Evolutionary conservation across 225 moss, liverwort and hornwort species (phyloP).

Genomic region (Thuidium tamariscinum): DNA sequence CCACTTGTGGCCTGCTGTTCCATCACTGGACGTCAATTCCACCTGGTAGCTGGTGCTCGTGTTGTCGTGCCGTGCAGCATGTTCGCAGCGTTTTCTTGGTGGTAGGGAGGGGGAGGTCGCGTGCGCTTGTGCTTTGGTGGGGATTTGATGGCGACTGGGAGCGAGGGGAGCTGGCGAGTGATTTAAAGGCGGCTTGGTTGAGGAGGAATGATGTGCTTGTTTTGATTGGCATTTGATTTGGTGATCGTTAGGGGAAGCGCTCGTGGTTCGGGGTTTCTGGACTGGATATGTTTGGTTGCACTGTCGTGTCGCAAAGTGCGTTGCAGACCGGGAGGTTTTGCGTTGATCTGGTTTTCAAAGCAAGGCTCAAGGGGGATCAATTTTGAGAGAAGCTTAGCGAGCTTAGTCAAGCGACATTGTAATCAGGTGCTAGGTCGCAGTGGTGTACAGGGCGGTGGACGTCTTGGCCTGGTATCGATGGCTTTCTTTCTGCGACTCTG

Average conservation of each 20-base stretch:
- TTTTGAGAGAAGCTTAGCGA: not conserved
- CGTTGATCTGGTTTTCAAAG: constrained; percentile 1
- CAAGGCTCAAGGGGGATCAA: not conserved
- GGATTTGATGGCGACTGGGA: not conserved
- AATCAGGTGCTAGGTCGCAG: not conserved
- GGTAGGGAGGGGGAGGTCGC: not conserved
- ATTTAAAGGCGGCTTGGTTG: not conserved
- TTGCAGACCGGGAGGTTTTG: not conserved
- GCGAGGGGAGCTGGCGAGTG: not conserved
- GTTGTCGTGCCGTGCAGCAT: not conserved
- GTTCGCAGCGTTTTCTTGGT: not conserved
- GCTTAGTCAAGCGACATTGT: not conserved
- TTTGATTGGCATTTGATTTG: not conserved
- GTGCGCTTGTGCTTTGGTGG: not conserved
- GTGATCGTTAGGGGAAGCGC: not conserved
- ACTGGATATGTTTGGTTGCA: not conserved
- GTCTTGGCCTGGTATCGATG: not conserved
- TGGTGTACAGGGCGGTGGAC: not conserved
- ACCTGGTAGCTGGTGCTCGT: not conserved
- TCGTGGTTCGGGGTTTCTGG: not conserved
- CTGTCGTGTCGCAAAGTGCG: not conserved
- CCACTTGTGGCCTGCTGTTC: not conserved
- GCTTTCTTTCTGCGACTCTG: not conserved
- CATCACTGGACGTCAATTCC: not conserved
- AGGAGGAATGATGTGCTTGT: not conserved